Evolutionary conservation across 495 filamentous ascomycete genomes (phyloP).

Genomic region (Neurospora sp.): DNA sequence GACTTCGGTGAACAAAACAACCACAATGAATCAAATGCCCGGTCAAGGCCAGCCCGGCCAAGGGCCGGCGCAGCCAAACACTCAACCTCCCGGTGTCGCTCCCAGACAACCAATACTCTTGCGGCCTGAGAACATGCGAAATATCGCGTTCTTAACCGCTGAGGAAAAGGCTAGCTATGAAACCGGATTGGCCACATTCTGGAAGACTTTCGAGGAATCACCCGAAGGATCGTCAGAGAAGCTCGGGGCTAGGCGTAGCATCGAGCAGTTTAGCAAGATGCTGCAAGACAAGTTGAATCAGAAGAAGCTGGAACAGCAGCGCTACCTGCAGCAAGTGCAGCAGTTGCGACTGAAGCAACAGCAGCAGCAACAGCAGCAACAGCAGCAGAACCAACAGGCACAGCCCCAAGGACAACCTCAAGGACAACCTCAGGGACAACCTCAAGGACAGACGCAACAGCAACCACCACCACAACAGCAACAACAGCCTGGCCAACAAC

Average conservation of each 20-base stretch:
- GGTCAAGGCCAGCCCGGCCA: constrained; percentile 26
- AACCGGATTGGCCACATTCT: constrained; percentile 49
- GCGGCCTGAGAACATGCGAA: constrained; percentile 38
- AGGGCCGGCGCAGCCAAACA: constrained; percentile 2
- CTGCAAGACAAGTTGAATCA: constrained; percentile 44
- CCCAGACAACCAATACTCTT: constrained; percentile 3
- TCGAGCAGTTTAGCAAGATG: constrained; percentile 54
- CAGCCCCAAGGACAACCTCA: constrained; percentile 3
- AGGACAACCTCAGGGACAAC: constrained; percentile 1
- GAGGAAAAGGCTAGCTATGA: constrained; percentile 60
- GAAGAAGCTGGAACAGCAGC: constrained; percentile 21
- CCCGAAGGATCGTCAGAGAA: constrained; percentile 46
- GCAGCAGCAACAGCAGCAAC: neutral
- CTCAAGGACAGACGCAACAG: constrained; percentile 2
- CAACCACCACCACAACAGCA: neutral
- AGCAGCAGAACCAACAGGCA: constrained; percentile 14
- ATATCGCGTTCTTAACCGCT: constrained; percentile 33
- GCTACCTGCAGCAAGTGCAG: neutral
- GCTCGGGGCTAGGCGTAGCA: constrained; percentile 50
- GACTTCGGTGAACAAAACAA: neutral
- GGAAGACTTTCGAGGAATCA: constrained; percentile 49
- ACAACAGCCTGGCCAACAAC: neutral
- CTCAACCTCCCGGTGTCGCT: constrained; percentile 1
- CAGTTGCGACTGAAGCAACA: neutral
- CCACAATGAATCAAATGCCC: constrained; percentile 21